Base-by-base conservation (phyloP, 805 yeast genomes). In the Blastobotrys robertii region DNA sequence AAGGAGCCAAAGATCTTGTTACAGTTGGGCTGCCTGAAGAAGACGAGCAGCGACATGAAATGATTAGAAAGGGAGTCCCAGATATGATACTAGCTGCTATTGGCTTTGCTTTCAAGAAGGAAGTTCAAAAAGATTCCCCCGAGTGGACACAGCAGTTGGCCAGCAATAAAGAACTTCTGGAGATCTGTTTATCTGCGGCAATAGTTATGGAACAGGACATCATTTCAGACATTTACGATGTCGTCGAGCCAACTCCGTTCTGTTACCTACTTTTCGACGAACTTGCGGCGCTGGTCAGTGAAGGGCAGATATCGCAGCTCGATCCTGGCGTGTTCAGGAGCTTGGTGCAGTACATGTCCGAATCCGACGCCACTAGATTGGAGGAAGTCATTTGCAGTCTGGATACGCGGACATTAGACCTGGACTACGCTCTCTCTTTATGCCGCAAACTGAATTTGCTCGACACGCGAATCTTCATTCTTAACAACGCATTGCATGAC, bases 331-430 rank as follows among this genome's bases (percentile, higher is more conserved):
- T 86, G 1, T 67, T 85, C 48, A 77, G 76, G 50, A 70, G 69
- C 9, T 68, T 88, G 62, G 81, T 88, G 2, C 64, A 66, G 28
- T 60, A 66, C 41, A 77, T 75, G 49, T 52, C 63, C 5, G 65
- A 70, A 1, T 44, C 58, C 0, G 48, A 51, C 4, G 66, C 63
- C 4, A 74, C 70, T 2, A 51, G 62, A 0, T 65, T 90, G 13
- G 87, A 85, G 37, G 79, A 80, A 44, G 56, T 84, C 29, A 66
- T 88, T 8, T 82, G 94, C 51, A 63, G 76, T 1, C 57, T 90
- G 19, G 88, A 87, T 52, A 68, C 83, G 7, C 52, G 66, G 5
- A 72, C 77, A 9, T 68, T 92, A 40, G 95, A 90, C 55, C 73
- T 90, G 31, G 95, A 90, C 60, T 64, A 79, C 15, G 78, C 95